phyloP scores from a whole-genome alignment of 2,329 filamentous ascomycete genomes.

The Paecilomyces niveus region DNA sequence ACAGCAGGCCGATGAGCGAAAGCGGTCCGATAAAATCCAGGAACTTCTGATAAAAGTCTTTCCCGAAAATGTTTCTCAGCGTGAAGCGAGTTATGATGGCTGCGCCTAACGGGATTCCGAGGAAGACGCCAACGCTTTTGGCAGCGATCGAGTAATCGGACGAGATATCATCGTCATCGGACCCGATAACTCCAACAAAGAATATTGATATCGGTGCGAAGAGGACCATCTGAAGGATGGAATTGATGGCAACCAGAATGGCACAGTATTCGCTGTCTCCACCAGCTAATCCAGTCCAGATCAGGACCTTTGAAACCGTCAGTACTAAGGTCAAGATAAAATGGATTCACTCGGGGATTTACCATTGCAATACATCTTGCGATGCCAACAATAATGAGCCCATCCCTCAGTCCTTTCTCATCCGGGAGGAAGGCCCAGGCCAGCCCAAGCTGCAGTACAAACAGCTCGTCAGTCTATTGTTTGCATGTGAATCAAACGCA shows the following conservation, averaged over 20 bases:
- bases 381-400: conserved; percentile 74
- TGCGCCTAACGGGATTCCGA: conserved; percentile 75
- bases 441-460: conserved; percentile 35
- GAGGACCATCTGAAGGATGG: conserved; percentile 65
- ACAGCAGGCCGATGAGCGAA: conserved; percentile 75
- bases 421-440: conserved; percentile 49
- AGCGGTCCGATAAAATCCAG: conserved; percentile 63
- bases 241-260: conserved; percentile 69
- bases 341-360: conserved; percentile 9
- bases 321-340: conserved; percentile 1
- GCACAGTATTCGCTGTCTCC: conserved; percentile 80
- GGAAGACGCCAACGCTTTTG: conserved; percentile 73
- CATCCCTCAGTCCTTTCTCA: conserved; percentile 47
- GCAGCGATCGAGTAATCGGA: conserved; percentile 63
- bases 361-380: conserved; percentile 88
- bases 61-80: conserved; percentile 48
- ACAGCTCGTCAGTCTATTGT: background rate
- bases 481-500: background rate
- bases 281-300: conserved; percentile 72
- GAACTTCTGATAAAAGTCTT: conserved; percentile 62
- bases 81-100: conserved; percentile 67
- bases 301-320: conserved; percentile 43
- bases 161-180: conserved; percentile 32
- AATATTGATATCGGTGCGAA: conserved; percentile 63
- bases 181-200: conserved; percentile 64